These are phyloP conservation scores for Poronia punctata DNA, from an alignment of 495 filamentous ascomycete species.

Conservation along the genomic window DNA sequence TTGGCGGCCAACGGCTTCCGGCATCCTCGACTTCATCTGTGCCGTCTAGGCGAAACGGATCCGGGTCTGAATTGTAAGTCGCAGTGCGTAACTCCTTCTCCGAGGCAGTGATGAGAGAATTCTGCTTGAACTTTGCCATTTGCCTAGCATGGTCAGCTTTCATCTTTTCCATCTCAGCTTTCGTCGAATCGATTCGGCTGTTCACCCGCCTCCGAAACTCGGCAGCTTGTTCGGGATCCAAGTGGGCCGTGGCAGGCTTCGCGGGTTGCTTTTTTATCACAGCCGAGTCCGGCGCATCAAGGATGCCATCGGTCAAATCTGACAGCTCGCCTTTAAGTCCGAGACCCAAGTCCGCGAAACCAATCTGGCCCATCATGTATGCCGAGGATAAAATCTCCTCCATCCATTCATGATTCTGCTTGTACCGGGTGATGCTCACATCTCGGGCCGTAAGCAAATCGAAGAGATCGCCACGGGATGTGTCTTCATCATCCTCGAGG, in stretches of 20 bases:
- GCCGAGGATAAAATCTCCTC: slow-evolving; percentile 91
- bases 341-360: slow-evolving; percentile 78
- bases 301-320: slow-evolving; percentile 70
- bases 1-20: slow-evolving; percentile 31
- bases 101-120: slow-evolving; percentile 54
- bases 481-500: slow-evolving; percentile 84
- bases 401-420: slow-evolving; percentile 98
- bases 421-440: slow-evolving; percentile 74
- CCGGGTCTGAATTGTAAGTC: slow-evolving; percentile 47
- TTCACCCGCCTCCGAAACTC: slow-evolving; percentile 70
- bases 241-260: slow-evolving; percentile 49
- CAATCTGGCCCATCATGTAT: slow-evolving; percentile 72
- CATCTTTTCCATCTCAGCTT: slow-evolving; percentile 74
- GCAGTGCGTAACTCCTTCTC: slow-evolving; percentile 57
- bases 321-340: slow-evolving; percentile 83
- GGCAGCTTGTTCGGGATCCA: slow-evolving; percentile 61
- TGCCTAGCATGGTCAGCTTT: slow-evolving; percentile 67
- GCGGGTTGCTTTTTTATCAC: slow-evolving; percentile 41
- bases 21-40: slow-evolving; percentile 49
- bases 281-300: slow-evolving; percentile 52
- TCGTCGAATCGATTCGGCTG: slow-evolving; percentile 56
- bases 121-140: slow-evolving; percentile 66
- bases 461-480: slow-evolving; percentile 74
- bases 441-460: slow-evolving; percentile 84
- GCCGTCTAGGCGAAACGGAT: slow-evolving; percentile 60